A percentile compares a stretch with the other conserved stretches of the same genome.
Conservation (phyloP, 768 basidiomycete species). For the Tricholoma furcatifolium region DNA sequence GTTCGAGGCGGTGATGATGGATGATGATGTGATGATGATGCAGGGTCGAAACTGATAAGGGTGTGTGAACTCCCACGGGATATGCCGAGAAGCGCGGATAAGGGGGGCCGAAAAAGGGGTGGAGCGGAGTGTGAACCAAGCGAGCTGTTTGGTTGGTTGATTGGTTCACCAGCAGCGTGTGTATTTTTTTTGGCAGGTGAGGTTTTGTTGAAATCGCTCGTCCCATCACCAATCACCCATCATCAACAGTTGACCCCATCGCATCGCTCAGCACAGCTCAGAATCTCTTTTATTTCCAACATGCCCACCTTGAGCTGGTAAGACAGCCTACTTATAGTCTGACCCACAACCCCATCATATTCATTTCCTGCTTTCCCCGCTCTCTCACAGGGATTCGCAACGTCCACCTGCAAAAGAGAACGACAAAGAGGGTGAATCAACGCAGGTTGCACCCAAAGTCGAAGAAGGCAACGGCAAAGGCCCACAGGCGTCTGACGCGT, state of each 20-base stretch:
- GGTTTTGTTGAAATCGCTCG: too few species aligned
- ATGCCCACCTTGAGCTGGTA: conserved; percentile 28
- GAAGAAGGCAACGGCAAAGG: not conserved
- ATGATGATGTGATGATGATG: too few species aligned
- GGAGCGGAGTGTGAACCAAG: not conserved
- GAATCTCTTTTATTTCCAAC: conserved; percentile 14
- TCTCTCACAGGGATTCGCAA: conserved; percentile 21
- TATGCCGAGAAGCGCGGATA: too few species aligned
- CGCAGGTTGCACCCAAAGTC: conserved; percentile 11
- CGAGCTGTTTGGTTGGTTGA: too few species aligned
- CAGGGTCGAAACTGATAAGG: not conserved
- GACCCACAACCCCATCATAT: conserved; percentile 21
- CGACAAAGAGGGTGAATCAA: conserved; percentile 1
- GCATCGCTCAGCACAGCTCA: conserved; percentile 22
- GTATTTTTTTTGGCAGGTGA: too few species aligned
- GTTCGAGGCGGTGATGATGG: not conserved
- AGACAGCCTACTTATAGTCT: conserved; percentile 1
- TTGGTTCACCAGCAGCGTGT: too few species aligned
- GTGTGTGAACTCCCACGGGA: too few species aligned
- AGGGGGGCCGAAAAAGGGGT: not conserved
- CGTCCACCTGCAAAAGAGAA: conserved; percentile 8
- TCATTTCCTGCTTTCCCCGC: conserved; percentile 24
- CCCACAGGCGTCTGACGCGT: conserved; percentile 7
- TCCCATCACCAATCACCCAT: too few species aligned
- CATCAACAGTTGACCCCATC: not conserved